Percentiles rank a stretch among this genome's conserved stretches.
Conservation (phyloP, 805 yeast species). For the Metschnikowia henanensis region DNA sequence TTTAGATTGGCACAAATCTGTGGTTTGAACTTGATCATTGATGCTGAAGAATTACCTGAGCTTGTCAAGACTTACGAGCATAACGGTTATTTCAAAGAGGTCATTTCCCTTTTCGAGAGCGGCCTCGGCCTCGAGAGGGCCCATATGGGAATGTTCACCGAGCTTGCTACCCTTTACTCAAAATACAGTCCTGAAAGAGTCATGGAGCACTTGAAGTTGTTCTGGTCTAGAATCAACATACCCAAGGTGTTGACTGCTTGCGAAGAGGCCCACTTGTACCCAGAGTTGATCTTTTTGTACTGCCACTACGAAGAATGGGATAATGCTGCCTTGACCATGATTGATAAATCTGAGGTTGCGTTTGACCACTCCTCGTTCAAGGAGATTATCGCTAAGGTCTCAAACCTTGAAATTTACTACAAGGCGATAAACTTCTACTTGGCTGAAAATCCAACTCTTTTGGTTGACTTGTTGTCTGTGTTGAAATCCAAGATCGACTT, state of each 20-base stretch:
- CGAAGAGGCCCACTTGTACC: constrained; percentile 93
- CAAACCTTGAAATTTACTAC: constrained; percentile 95
- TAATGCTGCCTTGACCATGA: constrained; percentile 95
- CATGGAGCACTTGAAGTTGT: constrained; percentile 94
- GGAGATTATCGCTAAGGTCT: constrained; percentile 91
- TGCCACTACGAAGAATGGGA: constrained; percentile 99
- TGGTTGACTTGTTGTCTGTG: constrained; percentile 82
- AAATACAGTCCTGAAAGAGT: constrained; percentile 88
- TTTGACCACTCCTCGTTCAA: constrained; percentile 94
- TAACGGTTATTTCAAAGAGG: constrained; percentile 88
- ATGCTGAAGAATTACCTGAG: constrained; percentile 95
- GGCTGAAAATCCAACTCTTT: constrained; percentile 85
- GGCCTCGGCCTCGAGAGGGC: constrained; percentile 97
- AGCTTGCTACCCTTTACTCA: constrained; percentile 85
- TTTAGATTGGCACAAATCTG: constrained; percentile 97
- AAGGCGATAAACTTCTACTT: constrained; percentile 95
- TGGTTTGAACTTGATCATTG: constrained; percentile 95
- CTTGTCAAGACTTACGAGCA: constrained; percentile 84
- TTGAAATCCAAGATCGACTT: constrained; percentile 89
- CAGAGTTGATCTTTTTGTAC: constrained; percentile 92
- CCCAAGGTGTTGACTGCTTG: constrained; percentile 96
- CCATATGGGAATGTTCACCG: constrained; percentile 99
- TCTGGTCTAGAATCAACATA: constrained; percentile 98
- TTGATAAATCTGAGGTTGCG: constrained; percentile 89
- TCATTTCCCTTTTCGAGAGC: constrained; percentile 89